Evolutionary conservation across 2,329 filamentous ascomycete species (phyloP).

Genomic region (Ceratocystis cubensis): DNA sequence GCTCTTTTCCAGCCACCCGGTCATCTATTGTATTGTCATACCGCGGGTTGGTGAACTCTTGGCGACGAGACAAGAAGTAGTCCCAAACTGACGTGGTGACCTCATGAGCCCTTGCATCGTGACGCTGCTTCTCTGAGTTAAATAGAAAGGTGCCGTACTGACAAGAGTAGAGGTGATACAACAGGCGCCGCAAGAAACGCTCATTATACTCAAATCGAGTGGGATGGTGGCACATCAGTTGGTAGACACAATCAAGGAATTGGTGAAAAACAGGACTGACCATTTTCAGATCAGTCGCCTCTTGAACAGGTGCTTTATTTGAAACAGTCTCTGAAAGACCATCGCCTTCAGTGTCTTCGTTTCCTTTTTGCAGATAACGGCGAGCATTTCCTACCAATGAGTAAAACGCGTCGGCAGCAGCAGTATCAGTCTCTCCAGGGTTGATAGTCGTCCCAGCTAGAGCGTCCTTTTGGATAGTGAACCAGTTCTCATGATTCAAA

Average conservation of each 20-base stretch:
- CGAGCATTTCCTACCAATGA: slow-evolving; percentile 74
- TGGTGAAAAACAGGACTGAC: slow-evolving; percentile 95
- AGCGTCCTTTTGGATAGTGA: slow-evolving; percentile 69
- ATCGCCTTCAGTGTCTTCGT: slow-evolving; percentile 51
- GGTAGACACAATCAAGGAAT: slow-evolving; percentile 88
- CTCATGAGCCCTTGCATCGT: slow-evolving; percentile 54
- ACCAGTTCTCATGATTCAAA: slow-evolving; percentile 87
- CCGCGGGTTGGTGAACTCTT: slow-evolving; percentile 69
- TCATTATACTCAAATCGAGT: slow-evolving; percentile 94
- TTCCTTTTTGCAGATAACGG: slow-evolving; percentile 60
- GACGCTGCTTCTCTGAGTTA: slow-evolving; percentile 83
- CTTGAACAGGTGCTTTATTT: slow-evolving; percentile 37
- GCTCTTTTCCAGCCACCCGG: slow-evolving; percentile 63
- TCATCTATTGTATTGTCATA: slow-evolving; percentile 70
- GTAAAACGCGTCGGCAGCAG: slow-evolving; percentile 62
- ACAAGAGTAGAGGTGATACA: slow-evolving; percentile 91
- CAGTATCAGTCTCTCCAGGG: slow-evolving; percentile 45
- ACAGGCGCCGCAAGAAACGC: slow-evolving; percentile 71
- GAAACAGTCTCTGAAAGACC: slow-evolving; percentile 32
- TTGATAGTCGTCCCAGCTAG: slow-evolving; percentile 52
- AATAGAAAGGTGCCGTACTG: slow-evolving; percentile 96
- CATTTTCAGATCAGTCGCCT: slow-evolving; percentile 73
- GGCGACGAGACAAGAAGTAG: slow-evolving; percentile 72
- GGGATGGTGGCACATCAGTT: slow-evolving; percentile 73
- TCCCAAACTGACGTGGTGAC: slow-evolving; percentile 85